Conservation (phyloP, 129 eudicot species). For the Glebionis coronaria region DNA sequence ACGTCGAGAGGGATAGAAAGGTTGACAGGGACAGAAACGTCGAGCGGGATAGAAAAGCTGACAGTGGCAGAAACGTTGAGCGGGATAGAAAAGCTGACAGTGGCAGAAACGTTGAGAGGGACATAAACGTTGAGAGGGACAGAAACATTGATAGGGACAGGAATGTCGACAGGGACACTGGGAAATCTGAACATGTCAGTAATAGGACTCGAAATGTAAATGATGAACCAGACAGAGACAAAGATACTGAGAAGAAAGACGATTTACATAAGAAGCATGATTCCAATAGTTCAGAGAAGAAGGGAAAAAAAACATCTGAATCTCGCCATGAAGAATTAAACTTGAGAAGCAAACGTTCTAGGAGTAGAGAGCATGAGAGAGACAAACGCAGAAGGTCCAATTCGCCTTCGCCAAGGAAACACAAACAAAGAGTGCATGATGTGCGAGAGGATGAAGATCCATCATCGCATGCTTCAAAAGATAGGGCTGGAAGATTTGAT, state of each 20-base stretch:
- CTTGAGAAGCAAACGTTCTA: constrained; percentile 58
- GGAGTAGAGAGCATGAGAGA: constrained; percentile 66
- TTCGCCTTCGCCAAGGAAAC: constrained; percentile 55
- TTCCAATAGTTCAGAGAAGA: constrained; percentile 40
- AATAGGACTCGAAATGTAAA: constrained; percentile 46
- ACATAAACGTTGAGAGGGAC: no score
- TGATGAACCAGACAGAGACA: constrained; percentile 50
- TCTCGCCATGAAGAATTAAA: constrained; percentile 50
- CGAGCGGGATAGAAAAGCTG: no score
- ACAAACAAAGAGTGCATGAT: constrained; percentile 47
- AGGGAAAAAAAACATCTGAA: constrained; percentile 35
- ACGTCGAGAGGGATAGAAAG: no score
- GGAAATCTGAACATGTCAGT: constrained; percentile 51
- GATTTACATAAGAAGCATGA: constrained; percentile 39
- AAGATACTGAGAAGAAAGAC: constrained; percentile 38
- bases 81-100: no score
- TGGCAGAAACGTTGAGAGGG: no score
- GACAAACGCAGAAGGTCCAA: constrained; percentile 51
- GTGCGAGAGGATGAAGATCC: constrained; percentile 46
- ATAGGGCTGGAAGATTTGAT: constrained; percentile 11
- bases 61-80: no score
- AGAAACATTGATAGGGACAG: no score
- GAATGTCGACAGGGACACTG: neutral
- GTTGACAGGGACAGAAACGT: no score
- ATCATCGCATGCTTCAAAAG: constrained; percentile 57